These are phyloP conservation scores for Castanea sativa DNA, from an alignment of 306 rosid genomes.

Conservation along the genomic window DNA sequence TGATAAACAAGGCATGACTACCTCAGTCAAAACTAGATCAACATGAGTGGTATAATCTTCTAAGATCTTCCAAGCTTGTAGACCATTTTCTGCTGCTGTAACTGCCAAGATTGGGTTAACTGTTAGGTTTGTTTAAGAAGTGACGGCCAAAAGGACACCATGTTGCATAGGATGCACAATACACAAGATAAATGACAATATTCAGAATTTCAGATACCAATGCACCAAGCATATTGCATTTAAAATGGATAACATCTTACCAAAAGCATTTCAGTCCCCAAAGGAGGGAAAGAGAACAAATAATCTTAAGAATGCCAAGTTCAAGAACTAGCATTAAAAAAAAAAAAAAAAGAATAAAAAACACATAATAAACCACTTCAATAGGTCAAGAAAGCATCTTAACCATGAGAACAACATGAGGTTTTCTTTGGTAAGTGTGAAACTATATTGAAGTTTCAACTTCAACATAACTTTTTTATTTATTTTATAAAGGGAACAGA, in stretches of 20 bases:
- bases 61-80: constrained; percentile 48
- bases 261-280: not conserved
- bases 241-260: not conserved
- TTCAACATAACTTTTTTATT: not conserved
- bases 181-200: not conserved
- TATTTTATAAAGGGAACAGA: not conserved
- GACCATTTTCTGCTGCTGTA: constrained; percentile 7
- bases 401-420: not conserved
- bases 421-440: not conserved
- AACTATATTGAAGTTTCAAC: not conserved
- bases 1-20: constrained; percentile 60
- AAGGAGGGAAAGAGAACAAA: not conserved
- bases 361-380: not conserved
- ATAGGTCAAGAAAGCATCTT: not conserved
- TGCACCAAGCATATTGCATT: constrained; percentile 4
- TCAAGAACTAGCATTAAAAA: not conserved
- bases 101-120: not conserved
- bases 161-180: not conserved
- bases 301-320: not conserved
- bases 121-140: constrained; percentile 1
- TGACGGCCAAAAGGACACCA: not conserved
- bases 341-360: not conserved
- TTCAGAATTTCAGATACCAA: not conserved
- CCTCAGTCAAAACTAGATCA: constrained; percentile 62
- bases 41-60: constrained; percentile 46